phyloP scores from a whole-genome alignment of 768 basidiomycete genomes.

The Xanthoconium stramineum region DNA sequence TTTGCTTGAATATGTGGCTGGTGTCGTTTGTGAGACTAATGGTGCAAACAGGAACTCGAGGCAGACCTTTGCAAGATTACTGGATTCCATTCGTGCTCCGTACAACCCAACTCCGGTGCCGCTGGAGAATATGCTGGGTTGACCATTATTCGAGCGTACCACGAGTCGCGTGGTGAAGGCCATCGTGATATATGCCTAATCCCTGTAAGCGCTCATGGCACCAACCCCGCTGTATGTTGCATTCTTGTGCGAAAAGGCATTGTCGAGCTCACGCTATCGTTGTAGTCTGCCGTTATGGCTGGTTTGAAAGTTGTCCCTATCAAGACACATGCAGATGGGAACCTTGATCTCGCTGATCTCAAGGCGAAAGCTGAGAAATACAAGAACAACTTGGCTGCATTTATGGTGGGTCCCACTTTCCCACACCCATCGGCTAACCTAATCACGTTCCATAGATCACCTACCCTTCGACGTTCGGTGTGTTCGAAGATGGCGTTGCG shows the following conservation, averaged over 20 bases:
- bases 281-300: slow-evolving; percentile 92
- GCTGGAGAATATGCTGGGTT: slow-evolving; percentile 98
- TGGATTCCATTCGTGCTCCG: slow-evolving; percentile 91
- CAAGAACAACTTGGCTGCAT: slow-evolving; percentile 88
- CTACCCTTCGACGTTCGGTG: slow-evolving; percentile 96
- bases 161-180: slow-evolving; percentile 80
- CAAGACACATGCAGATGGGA: slow-evolving; percentile 84
- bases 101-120: slow-evolving; percentile 99
- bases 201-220: slow-evolving; percentile 95
- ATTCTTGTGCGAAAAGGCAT: not conserved
- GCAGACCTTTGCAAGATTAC: slow-evolving; percentile 89
- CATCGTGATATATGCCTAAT: slow-evolving; percentile 91
- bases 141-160: slow-evolving; percentile 90
- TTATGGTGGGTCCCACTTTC: slow-evolving; percentile 64
- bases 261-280: slow-evolving; percentile 13
- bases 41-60: slow-evolving; percentile 73
- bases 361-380: slow-evolving; percentile 84
- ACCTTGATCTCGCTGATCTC: slow-evolving; percentile 85
- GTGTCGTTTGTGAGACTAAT: slow-evolving; percentile 8
- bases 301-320: slow-evolving; percentile 96
- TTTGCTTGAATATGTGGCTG: slow-evolving; percentile 22
- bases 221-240: slow-evolving; percentile 85
- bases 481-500: slow-evolving; percentile 89
- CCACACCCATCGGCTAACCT: slow-evolving; percentile 3
- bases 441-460: slow-evolving; percentile 60